These are phyloP conservation scores for Royoungia palumana DNA, from an alignment of 768 basidiomycete species.

Conservation along the genomic window DNA sequence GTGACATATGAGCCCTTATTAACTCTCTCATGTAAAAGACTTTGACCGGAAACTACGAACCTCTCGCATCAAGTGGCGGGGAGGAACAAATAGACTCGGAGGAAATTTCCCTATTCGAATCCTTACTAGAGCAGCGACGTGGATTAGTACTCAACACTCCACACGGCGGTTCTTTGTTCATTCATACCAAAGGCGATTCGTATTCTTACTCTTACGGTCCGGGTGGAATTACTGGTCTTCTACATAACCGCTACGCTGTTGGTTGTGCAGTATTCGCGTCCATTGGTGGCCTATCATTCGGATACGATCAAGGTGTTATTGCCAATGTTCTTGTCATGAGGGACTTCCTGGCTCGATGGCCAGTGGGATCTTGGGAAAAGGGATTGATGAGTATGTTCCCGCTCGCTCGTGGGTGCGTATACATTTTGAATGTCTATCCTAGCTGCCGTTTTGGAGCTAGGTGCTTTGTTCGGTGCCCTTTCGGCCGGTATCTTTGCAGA, in stretches of 20 bases:
- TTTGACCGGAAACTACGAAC: slow-evolving; percentile 13
- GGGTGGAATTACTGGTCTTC: slow-evolving; percentile 58
- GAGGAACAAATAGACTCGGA: slow-evolving; percentile 14
- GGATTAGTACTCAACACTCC: slow-evolving; percentile 21
- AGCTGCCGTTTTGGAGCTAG: slow-evolving; percentile 79
- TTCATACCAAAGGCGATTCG: slow-evolving; percentile 21
- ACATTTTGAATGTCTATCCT: neutral
- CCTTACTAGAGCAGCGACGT: slow-evolving; percentile 16
- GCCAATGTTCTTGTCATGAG: slow-evolving; percentile 84
- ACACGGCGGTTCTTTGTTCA: slow-evolving; percentile 26
- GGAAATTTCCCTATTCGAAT: slow-evolving; percentile 11
- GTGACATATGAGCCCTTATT: neutral
- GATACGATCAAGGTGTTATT: slow-evolving; percentile 84
- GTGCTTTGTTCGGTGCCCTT: slow-evolving; percentile 75
- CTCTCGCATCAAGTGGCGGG: slow-evolving; percentile 4
- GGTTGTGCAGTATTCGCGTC: slow-evolving; percentile 73
- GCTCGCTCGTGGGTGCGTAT: neutral
- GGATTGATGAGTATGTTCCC: slow-evolving; percentile 67
- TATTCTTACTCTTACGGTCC: slow-evolving; percentile 77
- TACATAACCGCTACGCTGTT: slow-evolving; percentile 61
- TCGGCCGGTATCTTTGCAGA: slow-evolving; percentile 66
- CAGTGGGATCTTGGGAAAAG: slow-evolving; percentile 66
- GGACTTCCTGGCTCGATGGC: slow-evolving; percentile 68
- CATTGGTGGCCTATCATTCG: slow-evolving; percentile 75
- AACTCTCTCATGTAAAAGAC: slow-evolving; percentile 4